phyloP scores from a whole-genome alignment of 2,329 filamentous ascomycete species.

The Talaromyces sp. region DNA sequence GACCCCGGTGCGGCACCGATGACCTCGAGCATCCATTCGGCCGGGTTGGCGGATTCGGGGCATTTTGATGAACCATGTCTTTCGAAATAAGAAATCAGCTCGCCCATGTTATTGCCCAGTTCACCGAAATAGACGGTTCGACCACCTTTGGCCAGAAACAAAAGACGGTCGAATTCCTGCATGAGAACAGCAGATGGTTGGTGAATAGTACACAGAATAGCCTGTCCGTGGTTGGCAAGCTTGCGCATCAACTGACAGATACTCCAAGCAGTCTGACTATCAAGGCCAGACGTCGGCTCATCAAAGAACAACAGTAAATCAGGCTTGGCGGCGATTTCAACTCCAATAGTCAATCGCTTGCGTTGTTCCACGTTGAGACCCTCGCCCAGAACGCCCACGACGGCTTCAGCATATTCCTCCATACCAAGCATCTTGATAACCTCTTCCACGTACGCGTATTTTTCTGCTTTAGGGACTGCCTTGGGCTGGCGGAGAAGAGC shows the following conservation, averaged over 20 bases:
- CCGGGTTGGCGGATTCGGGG: constrained; percentile 61
- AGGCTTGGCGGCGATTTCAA: constrained; percentile 92
- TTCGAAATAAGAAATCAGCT: constrained; percentile 73
- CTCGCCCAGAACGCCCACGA: constrained; percentile 86
- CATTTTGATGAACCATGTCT: constrained; percentile 58
- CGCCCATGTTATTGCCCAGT: constrained; percentile 54
- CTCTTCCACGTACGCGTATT: constrained; percentile 81
- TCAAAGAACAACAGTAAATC: constrained; percentile 86
- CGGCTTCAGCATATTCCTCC: constrained; percentile 81
- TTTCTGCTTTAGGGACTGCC: constrained; percentile 65
- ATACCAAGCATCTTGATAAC: constrained; percentile 89
- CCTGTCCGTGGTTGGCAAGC: constrained; percentile 81
- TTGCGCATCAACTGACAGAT: constrained; percentile 86
- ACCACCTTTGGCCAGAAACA: constrained; percentile 61
- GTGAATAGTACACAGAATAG: constrained; percentile 92
- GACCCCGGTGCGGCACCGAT: constrained; percentile 60
- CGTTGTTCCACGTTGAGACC: constrained; percentile 62
- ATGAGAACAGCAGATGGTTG: constrained; percentile 93
- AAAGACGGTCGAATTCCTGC: constrained; percentile 68
- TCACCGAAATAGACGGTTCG: constrained; percentile 66
- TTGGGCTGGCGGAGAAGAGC: constrained; percentile 80
- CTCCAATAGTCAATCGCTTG: constrained; percentile 83
- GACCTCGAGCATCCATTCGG: constrained; percentile 66
- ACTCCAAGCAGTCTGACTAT: constrained; percentile 89
- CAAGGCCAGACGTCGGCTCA: constrained; percentile 89